These are phyloP conservation scores for Stramenopiles sp. DNA, from an alignment of 352 stramenopile species.

Conservation along the genomic window DNA sequence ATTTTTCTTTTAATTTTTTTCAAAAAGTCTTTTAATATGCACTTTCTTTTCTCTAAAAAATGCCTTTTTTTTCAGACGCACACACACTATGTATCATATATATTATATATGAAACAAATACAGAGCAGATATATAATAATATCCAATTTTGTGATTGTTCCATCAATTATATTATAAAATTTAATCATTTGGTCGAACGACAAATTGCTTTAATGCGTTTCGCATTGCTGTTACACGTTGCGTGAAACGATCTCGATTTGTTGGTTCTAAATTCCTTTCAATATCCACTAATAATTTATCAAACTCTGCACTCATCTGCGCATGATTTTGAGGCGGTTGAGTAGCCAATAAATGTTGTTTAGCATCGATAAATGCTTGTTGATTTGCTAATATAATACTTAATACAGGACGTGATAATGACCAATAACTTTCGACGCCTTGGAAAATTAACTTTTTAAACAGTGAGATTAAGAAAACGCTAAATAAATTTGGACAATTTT, in stretches of 20 bases:
- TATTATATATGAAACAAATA: too few relatives aligned
- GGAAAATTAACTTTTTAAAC: slow-evolving; percentile 91
- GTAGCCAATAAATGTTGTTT: slow-evolving; percentile 79
- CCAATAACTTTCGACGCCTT: slow-evolving; percentile 87
- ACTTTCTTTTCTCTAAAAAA: too few relatives aligned
- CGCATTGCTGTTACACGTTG: slow-evolving; percentile 27
- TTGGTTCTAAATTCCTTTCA: slow-evolving; percentile 75
- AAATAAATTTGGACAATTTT: slow-evolving; percentile 16
- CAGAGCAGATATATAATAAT: too few relatives aligned
- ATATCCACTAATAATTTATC: slow-evolving; percentile 83
- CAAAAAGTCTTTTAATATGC: too few relatives aligned
- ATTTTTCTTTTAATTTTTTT: too few relatives aligned
- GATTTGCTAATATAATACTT: slow-evolving; percentile 82
- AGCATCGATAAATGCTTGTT: slow-evolving; percentile 65
- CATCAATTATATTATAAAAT: too few relatives aligned
- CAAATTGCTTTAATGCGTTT: neutral
- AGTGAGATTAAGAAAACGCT: slow-evolving; percentile 57
- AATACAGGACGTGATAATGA: slow-evolving; percentile 88
- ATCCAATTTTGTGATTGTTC: too few relatives aligned
- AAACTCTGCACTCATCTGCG: slow-evolving; percentile 81
- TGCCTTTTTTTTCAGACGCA: too few relatives aligned
- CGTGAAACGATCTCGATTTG: slow-evolving; percentile 93
- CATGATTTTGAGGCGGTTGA: slow-evolving; percentile 74
- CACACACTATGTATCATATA: too few relatives aligned
- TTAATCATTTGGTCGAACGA: neutral